These are phyloP conservation scores for Kuraishia borneana DNA, from an alignment of 805 yeast genomes.

Conservation along the genomic window DNA sequence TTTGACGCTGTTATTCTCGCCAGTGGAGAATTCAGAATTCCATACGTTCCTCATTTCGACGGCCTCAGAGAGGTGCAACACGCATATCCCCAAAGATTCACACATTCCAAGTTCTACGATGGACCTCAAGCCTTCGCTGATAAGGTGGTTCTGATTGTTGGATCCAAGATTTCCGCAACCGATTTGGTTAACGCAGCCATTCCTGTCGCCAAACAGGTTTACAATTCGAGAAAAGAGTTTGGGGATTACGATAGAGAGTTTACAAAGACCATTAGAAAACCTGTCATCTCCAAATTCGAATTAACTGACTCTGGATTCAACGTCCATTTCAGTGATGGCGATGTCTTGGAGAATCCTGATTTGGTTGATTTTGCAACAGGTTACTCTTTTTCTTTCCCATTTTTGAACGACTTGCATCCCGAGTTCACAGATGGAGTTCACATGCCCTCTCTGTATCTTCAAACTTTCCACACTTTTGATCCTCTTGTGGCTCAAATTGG, in stretches of 20 bases:
- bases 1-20: slow-evolving; percentile 31
- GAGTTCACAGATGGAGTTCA: slow-evolving; percentile 16
- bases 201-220: neutral
- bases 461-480: slow-evolving; percentile 21
- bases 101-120: slow-evolving; percentile 44
- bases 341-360: slow-evolving; percentile 9
- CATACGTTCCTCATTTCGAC: slow-evolving; percentile 27
- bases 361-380: slow-evolving; percentile 17
- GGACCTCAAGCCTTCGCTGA: slow-evolving; percentile 10
- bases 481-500: slow-evolving; percentile 25
- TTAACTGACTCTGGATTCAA: slow-evolving; percentile 5
- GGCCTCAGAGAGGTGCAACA: slow-evolving; percentile 31
- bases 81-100: slow-evolving; percentile 31
- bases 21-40: slow-evolving; percentile 28
- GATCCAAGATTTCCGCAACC: slow-evolving; percentile 17
- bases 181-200: slow-evolving; percentile 12
- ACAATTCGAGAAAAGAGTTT: neutral
- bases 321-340: slow-evolving; percentile 14
- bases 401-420: slow-evolving; percentile 10
- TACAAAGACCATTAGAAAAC: slow-evolving; percentile 12
- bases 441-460: slow-evolving; percentile 20
- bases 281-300: slow-evolving; percentile 13
- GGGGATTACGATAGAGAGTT: neutral
- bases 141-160: slow-evolving; percentile 15
- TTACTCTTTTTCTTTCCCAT: slow-evolving; percentile 14